These are phyloP conservation scores for Anthoceros angustus DNA, from an alignment of 225 moss, liverwort and hornwort species.

Conservation along the genomic window DNA sequence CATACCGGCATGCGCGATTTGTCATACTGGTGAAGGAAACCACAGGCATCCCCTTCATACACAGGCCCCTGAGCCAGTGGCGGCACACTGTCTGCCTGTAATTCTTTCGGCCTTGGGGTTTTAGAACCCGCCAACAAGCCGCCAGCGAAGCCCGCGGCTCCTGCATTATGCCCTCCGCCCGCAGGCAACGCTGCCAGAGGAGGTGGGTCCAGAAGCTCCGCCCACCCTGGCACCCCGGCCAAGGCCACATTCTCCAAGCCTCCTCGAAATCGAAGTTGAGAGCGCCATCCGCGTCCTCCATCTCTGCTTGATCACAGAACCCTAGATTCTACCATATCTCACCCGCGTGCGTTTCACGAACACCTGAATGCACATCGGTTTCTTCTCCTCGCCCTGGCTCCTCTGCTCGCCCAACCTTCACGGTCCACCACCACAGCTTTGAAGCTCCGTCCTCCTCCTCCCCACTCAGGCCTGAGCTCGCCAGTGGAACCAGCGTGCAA, in stretches of 20 bases:
- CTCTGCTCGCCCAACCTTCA: too few species aligned
- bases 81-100: constrained; percentile 96
- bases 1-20: constrained; percentile 99
- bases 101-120: constrained; percentile 67
- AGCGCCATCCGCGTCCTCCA: constrained; percentile 93
- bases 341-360: too few species aligned
- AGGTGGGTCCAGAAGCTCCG: constrained; percentile 7
- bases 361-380: too few species aligned
- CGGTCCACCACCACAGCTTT: constrained; percentile 24
- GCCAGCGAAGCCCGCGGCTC: constrained; percentile 21
- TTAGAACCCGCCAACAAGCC: constrained; percentile 33
- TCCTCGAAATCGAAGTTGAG: constrained; percentile 91
- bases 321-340: too few species aligned
- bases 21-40: constrained; percentile 96
- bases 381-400: too few species aligned
- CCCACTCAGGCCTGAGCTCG: too few species aligned
- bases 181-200: constrained; percentile 6
- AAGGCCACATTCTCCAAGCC: constrained; percentile 59
- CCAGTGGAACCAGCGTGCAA: too few species aligned
- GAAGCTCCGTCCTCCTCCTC: too few species aligned
- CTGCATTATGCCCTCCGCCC: constrained; percentile 14
- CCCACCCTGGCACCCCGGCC: constrained; percentile 24
- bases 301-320: constrained; percentile 3
- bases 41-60: constrained; percentile 99
- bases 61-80: constrained; percentile 93